These are phyloP conservation scores for Mrakia gelida DNA, from an alignment of 768 basidiomycete genomes.

Conservation along the genomic window DNA sequence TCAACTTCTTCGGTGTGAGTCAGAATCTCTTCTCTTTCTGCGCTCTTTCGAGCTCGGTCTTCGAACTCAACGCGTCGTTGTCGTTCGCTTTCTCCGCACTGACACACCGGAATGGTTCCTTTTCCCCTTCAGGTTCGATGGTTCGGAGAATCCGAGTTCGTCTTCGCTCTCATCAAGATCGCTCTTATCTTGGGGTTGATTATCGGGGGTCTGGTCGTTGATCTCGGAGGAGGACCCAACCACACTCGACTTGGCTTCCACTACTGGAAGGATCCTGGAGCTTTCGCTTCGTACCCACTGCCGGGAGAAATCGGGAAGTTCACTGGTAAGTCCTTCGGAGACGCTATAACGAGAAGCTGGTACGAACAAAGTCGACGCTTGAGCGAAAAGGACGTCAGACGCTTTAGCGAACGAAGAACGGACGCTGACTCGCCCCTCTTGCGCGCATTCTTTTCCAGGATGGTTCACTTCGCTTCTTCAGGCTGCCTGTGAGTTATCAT, in stretches of 20 bases:
- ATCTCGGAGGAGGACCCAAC: slow-evolving; percentile 57
- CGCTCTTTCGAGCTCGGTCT: too few species aligned
- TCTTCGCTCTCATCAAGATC: slow-evolving; percentile 40
- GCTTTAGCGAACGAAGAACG: too few species aligned
- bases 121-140: not conserved
- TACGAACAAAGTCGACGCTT: not conserved
- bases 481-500: not conserved
- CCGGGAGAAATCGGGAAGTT: slow-evolving; percentile 29
- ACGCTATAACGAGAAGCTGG: too few species aligned
- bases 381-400: not conserved
- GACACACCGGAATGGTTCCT: too few species aligned
- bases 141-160: slow-evolving; percentile 40
- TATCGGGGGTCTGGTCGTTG: slow-evolving; percentile 49
- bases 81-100: too few species aligned
- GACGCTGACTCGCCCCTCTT: too few species aligned
- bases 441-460: slow-evolving; percentile 39
- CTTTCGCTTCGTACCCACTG: slow-evolving; percentile 29
- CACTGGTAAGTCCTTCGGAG: not conserved
- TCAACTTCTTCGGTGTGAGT: slow-evolving; percentile 13
- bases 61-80: too few species aligned
- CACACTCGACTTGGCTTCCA: slow-evolving; percentile 53
- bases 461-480: slow-evolving; percentile 42
- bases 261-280: slow-evolving; percentile 38
- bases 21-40: too few species aligned
- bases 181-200: slow-evolving; percentile 37